A percentile compares a stretch with the other conserved stretches of the same genome.
Evolutionary conservation across 1,284 basidiomycete species (phyloP).

Genomic region (Amylostereum chailletii): DNA sequence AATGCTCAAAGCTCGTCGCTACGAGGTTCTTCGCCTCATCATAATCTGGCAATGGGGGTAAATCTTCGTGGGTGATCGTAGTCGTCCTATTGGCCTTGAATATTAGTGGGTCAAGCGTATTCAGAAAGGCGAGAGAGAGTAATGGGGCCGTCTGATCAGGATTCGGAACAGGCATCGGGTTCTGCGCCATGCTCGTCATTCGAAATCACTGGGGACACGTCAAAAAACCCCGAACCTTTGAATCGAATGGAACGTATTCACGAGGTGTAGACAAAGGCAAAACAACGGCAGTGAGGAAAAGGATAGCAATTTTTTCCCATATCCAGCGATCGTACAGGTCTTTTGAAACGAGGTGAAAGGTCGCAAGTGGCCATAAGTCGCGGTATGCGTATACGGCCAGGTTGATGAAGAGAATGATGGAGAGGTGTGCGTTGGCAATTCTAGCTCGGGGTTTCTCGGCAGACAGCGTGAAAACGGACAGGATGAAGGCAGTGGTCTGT

Average conservation of each 20-base stretch:
- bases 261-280: slow-evolving; percentile 40
- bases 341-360: slow-evolving; percentile 28
- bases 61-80: slow-evolving; percentile 22
- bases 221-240: slow-evolving; percentile 15
- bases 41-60: slow-evolving; percentile 39
- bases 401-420: slow-evolving; percentile 27
- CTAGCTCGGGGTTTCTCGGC: slow-evolving; percentile 6
- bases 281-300: slow-evolving; percentile 29
- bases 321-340: slow-evolving; percentile 31
- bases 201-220: background rate
- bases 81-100: slow-evolving; percentile 19
- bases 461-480: slow-evolving; percentile 15
- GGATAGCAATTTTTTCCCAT: slow-evolving; percentile 29
- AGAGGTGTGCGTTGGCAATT: slow-evolving; percentile 17
- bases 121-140: slow-evolving; percentile 20
- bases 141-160: slow-evolving; percentile 29
- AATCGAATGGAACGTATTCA: slow-evolving; percentile 33
- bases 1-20: slow-evolving; percentile 22
- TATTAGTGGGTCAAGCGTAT: slow-evolving; percentile 24
- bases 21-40: slow-evolving; percentile 33
- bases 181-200: slow-evolving; percentile 9
- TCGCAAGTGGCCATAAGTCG: slow-evolving; percentile 41
- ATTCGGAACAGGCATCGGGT: slow-evolving; percentile 15
- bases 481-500: slow-evolving; percentile 16
- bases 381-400: slow-evolving; percentile 38